A percentile compares a stretch with the other conserved stretches of the same genome.
These are phyloP conservation scores for Kalaharituber pfeilii DNA, from an alignment of 2,329 filamentous ascomycete genomes.

Conservation along the genomic window DNA sequence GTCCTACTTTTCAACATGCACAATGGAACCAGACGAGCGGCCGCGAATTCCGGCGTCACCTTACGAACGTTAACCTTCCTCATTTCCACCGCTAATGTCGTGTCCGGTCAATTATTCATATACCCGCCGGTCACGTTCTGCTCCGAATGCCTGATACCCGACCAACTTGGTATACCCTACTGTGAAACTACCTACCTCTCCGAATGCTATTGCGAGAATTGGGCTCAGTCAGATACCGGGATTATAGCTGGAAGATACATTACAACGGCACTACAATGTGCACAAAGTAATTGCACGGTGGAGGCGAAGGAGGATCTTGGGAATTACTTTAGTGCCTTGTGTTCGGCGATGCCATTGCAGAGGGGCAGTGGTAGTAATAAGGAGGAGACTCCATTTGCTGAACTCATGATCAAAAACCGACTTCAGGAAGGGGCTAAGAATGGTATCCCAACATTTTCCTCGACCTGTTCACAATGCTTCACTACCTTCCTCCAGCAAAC, in stretches of 20 bases:
- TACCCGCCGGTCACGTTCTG: not conserved
- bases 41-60: too few species aligned
- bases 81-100: too few species aligned
- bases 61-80: too few species aligned
- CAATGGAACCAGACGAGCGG: too few species aligned
- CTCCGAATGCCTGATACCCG: not conserved
- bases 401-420: not conserved
- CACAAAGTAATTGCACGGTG: not conserved
- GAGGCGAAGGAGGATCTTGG: not conserved
- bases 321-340: not conserved
- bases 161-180: not conserved
- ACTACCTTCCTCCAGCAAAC: not conserved
- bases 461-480: not conserved
- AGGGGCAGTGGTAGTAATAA: not conserved
- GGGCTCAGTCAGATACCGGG: too few species aligned
- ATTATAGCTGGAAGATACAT: not conserved
- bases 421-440: not conserved
- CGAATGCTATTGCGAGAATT: not conserved
- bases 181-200: not conserved
- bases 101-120: too few species aligned
- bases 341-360: too few species aligned
- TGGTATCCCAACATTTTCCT: too few species aligned
- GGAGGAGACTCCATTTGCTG: not conserved
- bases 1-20: too few species aligned
- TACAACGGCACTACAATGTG: not conserved